Percentiles rank a stretch among this genome's conserved stretches.
phyloP scores from a whole-genome alignment of 257 asterid genomes.

The Ocimum tenuiflorum region DNA sequence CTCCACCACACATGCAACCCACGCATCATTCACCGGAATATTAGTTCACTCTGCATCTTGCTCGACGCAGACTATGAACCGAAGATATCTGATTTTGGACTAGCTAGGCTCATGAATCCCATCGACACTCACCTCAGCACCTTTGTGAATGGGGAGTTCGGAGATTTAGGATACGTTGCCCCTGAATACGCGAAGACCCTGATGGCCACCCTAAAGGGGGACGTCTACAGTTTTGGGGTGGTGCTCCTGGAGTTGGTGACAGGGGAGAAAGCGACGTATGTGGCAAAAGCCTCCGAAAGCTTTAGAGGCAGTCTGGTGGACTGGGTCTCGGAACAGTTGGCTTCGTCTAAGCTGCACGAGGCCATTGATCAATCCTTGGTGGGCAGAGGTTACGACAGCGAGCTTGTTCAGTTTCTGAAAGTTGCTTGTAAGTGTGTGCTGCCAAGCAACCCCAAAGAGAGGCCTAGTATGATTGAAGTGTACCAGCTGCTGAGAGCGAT shows the following conservation, averaged over 20 bases:
- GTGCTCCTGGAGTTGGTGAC: slow-evolving; percentile 83
- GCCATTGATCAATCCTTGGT: slow-evolving; percentile 56
- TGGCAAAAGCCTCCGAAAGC: slow-evolving; percentile 56
- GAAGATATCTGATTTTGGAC: slow-evolving; percentile 77
- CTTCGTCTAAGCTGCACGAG: slow-evolving; percentile 53
- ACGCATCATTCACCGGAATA: slow-evolving; percentile 57
- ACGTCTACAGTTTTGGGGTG: slow-evolving; percentile 80
- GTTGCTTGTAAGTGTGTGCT: slow-evolving; percentile 75
- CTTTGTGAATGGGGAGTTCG: slow-evolving; percentile 84
- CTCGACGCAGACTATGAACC: slow-evolving; percentile 48
- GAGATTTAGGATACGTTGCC: slow-evolving; percentile 84
- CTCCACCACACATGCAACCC: slow-evolving; percentile 76
- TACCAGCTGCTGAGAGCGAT: slow-evolving; percentile 71
- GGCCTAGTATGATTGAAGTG: slow-evolving; percentile 88
- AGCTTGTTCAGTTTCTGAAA: slow-evolving; percentile 71
- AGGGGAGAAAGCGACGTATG: slow-evolving; percentile 52
- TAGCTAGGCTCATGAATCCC: slow-evolving; percentile 87
- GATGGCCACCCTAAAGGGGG: slow-evolving; percentile 85
- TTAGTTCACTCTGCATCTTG: slow-evolving; percentile 58
- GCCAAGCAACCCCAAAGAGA: slow-evolving; percentile 49
- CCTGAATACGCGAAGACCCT: slow-evolving; percentile 76
- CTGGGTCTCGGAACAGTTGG: slow-evolving; percentile 63
- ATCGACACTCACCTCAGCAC: slow-evolving; percentile 86
- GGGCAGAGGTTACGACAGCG: slow-evolving; percentile 55
- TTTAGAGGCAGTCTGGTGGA: slow-evolving; percentile 79